Evolutionary conservation across 805 yeast genomes (phyloP), one percentile per base, ranked within the genome.

Genomic region (Helenozyma baotianmanensis): DNA sequence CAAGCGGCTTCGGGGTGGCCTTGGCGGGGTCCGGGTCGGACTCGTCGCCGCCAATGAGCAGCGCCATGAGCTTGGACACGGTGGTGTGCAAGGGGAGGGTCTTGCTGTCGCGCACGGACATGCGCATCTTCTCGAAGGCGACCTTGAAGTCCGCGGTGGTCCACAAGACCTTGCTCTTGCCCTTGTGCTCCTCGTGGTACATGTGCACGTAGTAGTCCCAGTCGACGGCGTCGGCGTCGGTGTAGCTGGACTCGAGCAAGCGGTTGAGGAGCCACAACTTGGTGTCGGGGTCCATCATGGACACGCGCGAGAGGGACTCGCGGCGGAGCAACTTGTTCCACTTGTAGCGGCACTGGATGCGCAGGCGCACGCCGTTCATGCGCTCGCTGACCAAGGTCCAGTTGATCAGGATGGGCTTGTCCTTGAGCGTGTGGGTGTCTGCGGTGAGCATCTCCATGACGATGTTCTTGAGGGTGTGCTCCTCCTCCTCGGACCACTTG

Each of bases 321-420:
- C 82, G 66, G 48, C 77, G 80, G 33, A 79, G 59, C 5, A 88
- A 51, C 59, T 89, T 90, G 52, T 82, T 82, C 96, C 97, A 90
- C 55, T 90, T 90, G 60, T 90, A 90, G 38, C 97, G 75, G 56
- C 97, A 89, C 60, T 90, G 97, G 43, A 90, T 89, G 47, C 97
- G 71, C 1, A 95, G 83, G 41, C 97, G 72, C 2, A 77, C 68
- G 3, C 96, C 96, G 21, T 85, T 80, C 95, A 90, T 87, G 30
- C 74, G 66, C 54, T 90, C 97, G 50, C 90, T 80, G 3, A 90
- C 94, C 4, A 78, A 64, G 0, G 97, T 89, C 97, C 97, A 90
- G 55, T 90, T 90, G 35, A 89, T 78, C 2, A 69, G 60, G 2
- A 74, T 69, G 28, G 42, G 44, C 41, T 40, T 47, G 18, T 42